These are phyloP conservation scores for Lachnum nothofagi DNA, from an alignment of 2,329 filamentous ascomycete species.

Conservation along the genomic window DNA sequence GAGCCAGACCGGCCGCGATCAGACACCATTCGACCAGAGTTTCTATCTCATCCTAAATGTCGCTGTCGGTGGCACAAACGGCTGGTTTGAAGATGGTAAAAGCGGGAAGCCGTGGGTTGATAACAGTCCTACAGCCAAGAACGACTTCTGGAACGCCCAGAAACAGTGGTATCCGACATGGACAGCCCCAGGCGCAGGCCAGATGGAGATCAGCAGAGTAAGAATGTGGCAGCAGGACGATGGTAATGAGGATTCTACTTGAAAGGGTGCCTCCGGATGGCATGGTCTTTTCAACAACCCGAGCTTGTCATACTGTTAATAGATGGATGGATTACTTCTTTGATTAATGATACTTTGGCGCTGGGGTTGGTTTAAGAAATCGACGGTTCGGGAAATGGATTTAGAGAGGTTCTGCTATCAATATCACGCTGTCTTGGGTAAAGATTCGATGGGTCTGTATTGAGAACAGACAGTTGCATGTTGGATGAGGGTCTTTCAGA, in stretches of 20 bases:
- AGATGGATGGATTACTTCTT: not conserved
- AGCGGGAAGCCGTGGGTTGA: constrained; percentile 77
- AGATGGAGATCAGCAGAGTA: constrained; percentile 65
- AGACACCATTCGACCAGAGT: constrained; percentile 68
- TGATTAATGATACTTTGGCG: not conserved
- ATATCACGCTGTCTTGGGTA: no score
- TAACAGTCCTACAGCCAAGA: constrained; percentile 57
- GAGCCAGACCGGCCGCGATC: constrained; percentile 53
- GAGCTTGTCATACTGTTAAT: no score
- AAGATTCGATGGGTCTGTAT: no score
- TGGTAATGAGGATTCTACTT: constrained; percentile 42
- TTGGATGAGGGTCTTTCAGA: no score
- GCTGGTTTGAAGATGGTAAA: constrained; percentile 74
- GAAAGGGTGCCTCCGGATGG: not conserved
- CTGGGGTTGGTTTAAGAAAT: not conserved
- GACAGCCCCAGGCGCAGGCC: constrained; percentile 51
- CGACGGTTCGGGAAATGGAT: not conserved
- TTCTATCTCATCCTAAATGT: constrained; percentile 75
- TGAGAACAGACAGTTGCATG: no score
- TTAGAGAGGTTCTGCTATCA: not conserved
- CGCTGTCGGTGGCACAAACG: constrained; percentile 72
- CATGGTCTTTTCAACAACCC: not conserved
- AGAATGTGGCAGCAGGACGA: constrained; percentile 67
- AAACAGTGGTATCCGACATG: constrained; percentile 66
- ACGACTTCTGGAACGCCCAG: constrained; percentile 70